A percentile compares a stretch with the other conserved stretches of the same genome.
These are phyloP conservation scores for Candida krabiensis DNA, from an alignment of 805 yeast species.

Conservation along the genomic window DNA sequence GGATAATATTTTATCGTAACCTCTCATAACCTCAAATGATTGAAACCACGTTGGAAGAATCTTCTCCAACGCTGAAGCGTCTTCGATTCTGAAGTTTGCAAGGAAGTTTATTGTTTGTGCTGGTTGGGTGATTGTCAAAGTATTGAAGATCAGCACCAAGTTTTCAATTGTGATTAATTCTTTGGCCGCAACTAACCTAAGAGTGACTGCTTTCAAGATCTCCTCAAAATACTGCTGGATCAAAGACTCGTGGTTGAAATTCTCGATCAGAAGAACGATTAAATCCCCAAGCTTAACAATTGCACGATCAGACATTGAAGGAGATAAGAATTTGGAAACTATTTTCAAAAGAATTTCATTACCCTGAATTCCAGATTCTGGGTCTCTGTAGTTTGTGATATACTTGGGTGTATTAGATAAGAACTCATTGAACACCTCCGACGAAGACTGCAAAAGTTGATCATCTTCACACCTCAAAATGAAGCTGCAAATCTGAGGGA, in stretches of 20 bases:
- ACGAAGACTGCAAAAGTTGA: conserved; percentile 72
- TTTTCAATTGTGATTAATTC: conserved; percentile 77
- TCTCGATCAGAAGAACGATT: conserved; percentile 28
- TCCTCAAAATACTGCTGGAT: conserved; percentile 47
- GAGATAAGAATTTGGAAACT: conserved; percentile 68
- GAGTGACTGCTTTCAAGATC: conserved; percentile 72
- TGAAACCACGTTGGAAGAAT: conserved; percentile 81
- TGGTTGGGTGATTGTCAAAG: conserved; percentile 63
- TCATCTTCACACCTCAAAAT: conserved; percentile 60
- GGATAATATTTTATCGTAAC: conserved; percentile 67
- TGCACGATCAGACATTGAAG: conserved; percentile 74
- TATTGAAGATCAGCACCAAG: conserved; percentile 72
- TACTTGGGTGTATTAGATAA: conserved; percentile 41
- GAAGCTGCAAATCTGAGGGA: conserved; percentile 43
- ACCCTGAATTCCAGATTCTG: conserved; percentile 44
- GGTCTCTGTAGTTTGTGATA: conserved; percentile 34
- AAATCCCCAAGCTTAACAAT: conserved; percentile 73
- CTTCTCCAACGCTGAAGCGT: conserved; percentile 45
- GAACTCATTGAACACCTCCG: conserved; percentile 68
- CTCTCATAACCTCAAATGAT: conserved; percentile 77
- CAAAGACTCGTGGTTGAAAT: conserved; percentile 34
- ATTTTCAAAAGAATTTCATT: conserved; percentile 58
- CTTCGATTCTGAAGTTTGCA: conserved; percentile 34
- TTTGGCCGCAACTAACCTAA: conserved; percentile 62
- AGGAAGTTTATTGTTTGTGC: conserved; percentile 64